phyloP scores from a whole-genome alignment of 2,329 filamentous ascomycete species.

The Leptoxyphium fumago region DNA sequence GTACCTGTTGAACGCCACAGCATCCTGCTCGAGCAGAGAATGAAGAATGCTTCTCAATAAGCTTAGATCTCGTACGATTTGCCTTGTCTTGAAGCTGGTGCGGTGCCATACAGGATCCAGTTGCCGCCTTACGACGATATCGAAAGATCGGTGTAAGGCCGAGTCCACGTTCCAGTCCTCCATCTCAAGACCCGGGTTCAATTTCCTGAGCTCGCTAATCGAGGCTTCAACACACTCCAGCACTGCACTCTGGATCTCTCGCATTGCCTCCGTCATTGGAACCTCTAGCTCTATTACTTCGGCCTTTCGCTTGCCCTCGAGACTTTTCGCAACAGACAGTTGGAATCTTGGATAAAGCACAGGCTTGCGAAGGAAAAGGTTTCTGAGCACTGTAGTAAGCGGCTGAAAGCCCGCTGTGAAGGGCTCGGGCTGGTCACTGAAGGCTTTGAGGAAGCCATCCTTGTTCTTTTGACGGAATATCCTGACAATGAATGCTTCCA shows the following conservation, averaged over 20 bases:
- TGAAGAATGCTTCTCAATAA: constrained; percentile 73
- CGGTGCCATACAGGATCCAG: constrained; percentile 95
- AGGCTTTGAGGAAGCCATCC: constrained; percentile 83
- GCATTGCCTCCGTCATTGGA: constrained; percentile 89
- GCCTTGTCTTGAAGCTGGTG: constrained; percentile 84
- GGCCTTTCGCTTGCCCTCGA: constrained; percentile 83
- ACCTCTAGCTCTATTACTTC: constrained; percentile 96
- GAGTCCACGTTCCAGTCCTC: constrained; percentile 95
- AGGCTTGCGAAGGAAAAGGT: constrained; percentile 75
- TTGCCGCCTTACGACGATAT: constrained; percentile 73
- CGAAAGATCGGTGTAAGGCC: constrained; percentile 83
- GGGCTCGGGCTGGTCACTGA: constrained; percentile 84
- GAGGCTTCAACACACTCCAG: constrained; percentile 93
- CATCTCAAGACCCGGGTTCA: constrained; percentile 80
- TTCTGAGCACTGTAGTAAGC: constrained; percentile 78
- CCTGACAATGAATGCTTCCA: constrained; percentile 88
- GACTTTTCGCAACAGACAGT: constrained; percentile 69
- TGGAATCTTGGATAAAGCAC: constrained; percentile 92
- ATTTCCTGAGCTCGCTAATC: constrained; percentile 84
- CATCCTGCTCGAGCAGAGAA: constrained; percentile 68
- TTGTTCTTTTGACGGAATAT: constrained; percentile 95
- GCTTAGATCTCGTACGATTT: constrained; percentile 81
- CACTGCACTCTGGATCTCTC: constrained; percentile 81
- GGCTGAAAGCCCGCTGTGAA: constrained; percentile 82
- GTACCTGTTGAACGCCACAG: constrained; percentile 82